Base-by-base conservation (phyloP, 2,329 filamentous ascomycete species). In the Aspergillus fischeri region DNA sequence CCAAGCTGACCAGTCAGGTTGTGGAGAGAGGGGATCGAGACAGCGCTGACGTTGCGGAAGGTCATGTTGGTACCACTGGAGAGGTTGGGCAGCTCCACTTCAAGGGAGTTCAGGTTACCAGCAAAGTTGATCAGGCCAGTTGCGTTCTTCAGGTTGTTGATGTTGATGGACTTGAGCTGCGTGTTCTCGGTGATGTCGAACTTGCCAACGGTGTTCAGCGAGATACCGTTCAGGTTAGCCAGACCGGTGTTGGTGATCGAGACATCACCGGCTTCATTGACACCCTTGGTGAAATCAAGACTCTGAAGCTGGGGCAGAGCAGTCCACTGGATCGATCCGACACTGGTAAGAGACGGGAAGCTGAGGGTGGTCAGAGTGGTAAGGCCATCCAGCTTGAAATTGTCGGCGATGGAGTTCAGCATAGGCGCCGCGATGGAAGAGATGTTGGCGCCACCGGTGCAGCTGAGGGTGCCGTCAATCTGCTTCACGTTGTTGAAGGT, bases 161-260 rank as follows among this genome's bases (percentile, higher is more conserved):
- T 75, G 71, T 85, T 84, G 79, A 95, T 90, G 60, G 80, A 81
- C 71, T 83, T 85, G 67, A 99, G 83, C 72, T 88, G 87, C 60
- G 79, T 80, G 86, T 97, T 97, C 87, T 96, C 96, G 83, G 90
- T 88, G 77, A 99, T 88, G 74, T 90, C 81, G 73, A 99, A 84
- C 64, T 79, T 81, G 56, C 84, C 82, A 54, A 91, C 87, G n/a
- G 83, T 82, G 62, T 85, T 77, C 63, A 97, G 82, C 73, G 91
- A 89, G 73, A 99, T 89, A 70, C 91, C 92, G 64, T 87, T 81
- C 59, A 99, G 84, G 64, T 83, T 86, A 73, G 80, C 83, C 66
- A 99, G 84, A 76, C 87, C 86, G 52, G 94, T 99, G 81, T 99
- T 94, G 77, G 86, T 84, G 73, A 99, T 92, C 65, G 79, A 77